phyloP scores from a whole-genome alignment of 2,329 filamentous ascomycete genomes.

The Hymenoscyphus occultus region DNA sequence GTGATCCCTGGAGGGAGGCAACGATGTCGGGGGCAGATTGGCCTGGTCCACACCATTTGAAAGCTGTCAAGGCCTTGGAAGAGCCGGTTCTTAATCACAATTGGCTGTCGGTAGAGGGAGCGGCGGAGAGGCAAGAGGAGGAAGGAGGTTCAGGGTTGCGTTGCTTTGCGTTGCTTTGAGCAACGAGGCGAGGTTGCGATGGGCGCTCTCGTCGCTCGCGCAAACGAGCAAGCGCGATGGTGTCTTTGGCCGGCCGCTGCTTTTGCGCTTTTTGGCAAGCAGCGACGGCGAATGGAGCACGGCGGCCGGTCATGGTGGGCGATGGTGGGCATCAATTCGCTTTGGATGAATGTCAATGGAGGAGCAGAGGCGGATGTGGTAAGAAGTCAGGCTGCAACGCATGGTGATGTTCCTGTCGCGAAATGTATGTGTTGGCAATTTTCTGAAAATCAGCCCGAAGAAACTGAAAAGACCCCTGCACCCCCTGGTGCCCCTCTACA shows the following conservation, averaged over 20 bases:
- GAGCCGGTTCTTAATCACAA: slow-evolving; percentile 26
- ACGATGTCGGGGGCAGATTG: slow-evolving; percentile 32
- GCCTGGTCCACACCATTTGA: slow-evolving; percentile 28
- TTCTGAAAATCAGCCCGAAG: not conserved
- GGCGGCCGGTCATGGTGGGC: slow-evolving; percentile 11
- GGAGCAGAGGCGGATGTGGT: slow-evolving; percentile 15
- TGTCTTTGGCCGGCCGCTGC: not conserved
- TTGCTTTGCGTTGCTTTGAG: not conserved
- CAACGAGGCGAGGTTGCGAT: slow-evolving; percentile 13
- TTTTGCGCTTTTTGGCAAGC: slow-evolving; percentile 1
- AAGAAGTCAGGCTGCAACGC: slow-evolving; percentile 27
- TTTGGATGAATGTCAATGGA: slow-evolving; percentile 5
- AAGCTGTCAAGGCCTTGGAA: slow-evolving; percentile 34
- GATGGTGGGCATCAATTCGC: slow-evolving; percentile 3
- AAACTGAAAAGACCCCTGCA: not conserved
- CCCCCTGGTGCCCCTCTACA: not conserved
- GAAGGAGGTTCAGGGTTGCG: not conserved
- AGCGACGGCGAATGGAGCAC: slow-evolving; percentile 8
- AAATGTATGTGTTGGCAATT: slow-evolving; percentile 19
- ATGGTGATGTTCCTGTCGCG: slow-evolving; percentile 20
- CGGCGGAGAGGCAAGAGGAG: slow-evolving; percentile 12
- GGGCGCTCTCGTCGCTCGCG: slow-evolving; percentile 12
- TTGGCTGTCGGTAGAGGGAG: slow-evolving; percentile 1
- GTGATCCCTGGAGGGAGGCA: slow-evolving; percentile 33
- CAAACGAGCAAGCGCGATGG: slow-evolving; percentile 41